Evolutionary conservation across 768 basidiomycete genomes (phyloP), one percentile per base, ranked within the genome.

Genomic region (Suillus ampliporus): DNA sequence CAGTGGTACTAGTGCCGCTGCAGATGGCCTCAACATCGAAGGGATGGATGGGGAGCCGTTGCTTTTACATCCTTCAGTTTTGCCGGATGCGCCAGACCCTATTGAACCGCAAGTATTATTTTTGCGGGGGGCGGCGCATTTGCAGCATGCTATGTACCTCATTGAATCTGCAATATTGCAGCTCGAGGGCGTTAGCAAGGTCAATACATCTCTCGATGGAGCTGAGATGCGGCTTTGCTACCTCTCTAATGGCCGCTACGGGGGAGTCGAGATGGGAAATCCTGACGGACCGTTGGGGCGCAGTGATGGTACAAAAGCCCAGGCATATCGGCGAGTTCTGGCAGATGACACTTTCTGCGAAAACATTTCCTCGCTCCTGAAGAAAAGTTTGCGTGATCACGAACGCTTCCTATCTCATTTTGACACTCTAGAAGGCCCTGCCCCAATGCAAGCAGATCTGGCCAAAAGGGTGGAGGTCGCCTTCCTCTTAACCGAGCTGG

Each of bases 61-160:
- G 19, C 72, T 82, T 43, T 72, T 88, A n/a, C 92, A 92, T 70
- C 88, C 90, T 5, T 92, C 91, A 7, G 83, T 87, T 37, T 82
- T 86, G 4, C 88, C 90, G 5, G 87, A 90, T 65, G 89, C 92
- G 13, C 94, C 94, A 0, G 91, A 94, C 61, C 92, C 95, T 41
- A 87, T 95, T 60, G 94, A 96, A 71, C 89, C 87, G 0, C 94
- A 95, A 69, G 78, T 92, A 26, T 76, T 94, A 35, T 96, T 96
- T 78, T 79, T 93, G 34, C 88, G 94, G 51, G 94, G 90, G 3
- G 89, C 92, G 4, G 88, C 93, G 3, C 89, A 92, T 75, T 82
- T 95, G 3, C 92, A 93, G 67, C 89, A 94, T 34, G 91, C 91
- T 0, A 78, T 93, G 5, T 80, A 82, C 71, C 77, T 92, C 34